Evolutionary conservation across 805 yeast species (phyloP), one percentile per base, ranked within the genome.

Genomic region (Aciculoconidium aculeatum): DNA sequence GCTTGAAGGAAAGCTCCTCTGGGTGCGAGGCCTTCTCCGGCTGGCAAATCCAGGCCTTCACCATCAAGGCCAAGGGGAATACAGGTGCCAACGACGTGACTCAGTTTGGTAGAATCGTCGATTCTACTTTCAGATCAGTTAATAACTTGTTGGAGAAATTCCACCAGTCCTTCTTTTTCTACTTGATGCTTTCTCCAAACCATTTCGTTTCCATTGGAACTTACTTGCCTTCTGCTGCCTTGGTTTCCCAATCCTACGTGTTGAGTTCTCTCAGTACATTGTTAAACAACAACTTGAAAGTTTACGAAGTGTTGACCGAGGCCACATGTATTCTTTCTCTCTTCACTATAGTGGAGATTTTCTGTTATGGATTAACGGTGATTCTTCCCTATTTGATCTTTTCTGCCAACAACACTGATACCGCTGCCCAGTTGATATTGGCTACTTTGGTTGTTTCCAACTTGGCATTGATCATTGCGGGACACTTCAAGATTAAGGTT

Each of bases 111-210:
- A 73, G 97, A 51, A 70, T 90, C 3, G 72, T 86, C 11, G 99
- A 92, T 56, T 85, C 94, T 3, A 64, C 81, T 6, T 78, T 88
- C 49, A 72, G 98, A 37, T 78, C 95, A 0, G 82, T 92, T 20
- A 92, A 92, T 60, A 92, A 92, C 51, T 66, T 92, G 42, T 64
- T 90, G 21, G 99, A 92, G 53, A 94, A 90, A 52, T 90, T 90
- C 57, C 99, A 92, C 56, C 99, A 92, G 57, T 85, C 96, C 1
- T 92, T 87, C 48, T 92, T 92, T 65, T 92, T 88, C 50, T 92
- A 90, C 58, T 67, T 90, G 41, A 53, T 92, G 58, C 55, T 92
- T 28, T 73, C 85, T 0, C 94, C 96, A 14, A 61, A 69, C 33
- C 55, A 70, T 34, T 92, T 92, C 61, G 95, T 92, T 11, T 85